A percentile compares a stretch with the other conserved stretches of the same genome.
These are phyloP conservation scores for Rhynchosporium secalis DNA, from an alignment of 2,329 filamentous ascomycete genomes.

Conservation along the genomic window DNA sequence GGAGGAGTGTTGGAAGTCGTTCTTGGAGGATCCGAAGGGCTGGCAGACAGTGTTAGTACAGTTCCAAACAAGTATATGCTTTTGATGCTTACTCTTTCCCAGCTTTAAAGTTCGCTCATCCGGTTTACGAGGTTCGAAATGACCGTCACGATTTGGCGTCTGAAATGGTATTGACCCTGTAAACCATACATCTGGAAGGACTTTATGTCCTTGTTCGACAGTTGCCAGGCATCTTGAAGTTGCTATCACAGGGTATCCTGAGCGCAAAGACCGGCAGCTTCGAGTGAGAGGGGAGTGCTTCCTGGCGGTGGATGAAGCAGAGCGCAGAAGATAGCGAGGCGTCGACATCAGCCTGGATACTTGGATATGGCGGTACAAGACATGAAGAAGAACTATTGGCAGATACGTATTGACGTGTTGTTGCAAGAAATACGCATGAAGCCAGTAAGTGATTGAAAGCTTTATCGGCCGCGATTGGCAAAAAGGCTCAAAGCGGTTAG, in stretches of 20 bases:
- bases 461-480: constrained; percentile 23
- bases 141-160: constrained; percentile 15
- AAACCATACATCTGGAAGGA: constrained; percentile 47
- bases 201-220: constrained; percentile 29
- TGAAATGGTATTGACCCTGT: constrained; percentile 40
- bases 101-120: constrained; percentile 61
- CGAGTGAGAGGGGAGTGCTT: constrained; percentile 22
- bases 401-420: not conserved
- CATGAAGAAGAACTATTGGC: constrained; percentile 8
- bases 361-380: constrained; percentile 5
- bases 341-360: constrained; percentile 38
- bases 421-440: not conserved
- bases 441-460: constrained; percentile 1
- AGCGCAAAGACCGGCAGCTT: constrained; percentile 16
- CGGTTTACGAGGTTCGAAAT: constrained; percentile 41
- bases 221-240: constrained; percentile 32
- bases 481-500: constrained; percentile 11
- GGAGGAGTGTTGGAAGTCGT: constrained; percentile 65
- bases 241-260: constrained; percentile 13
- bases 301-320: constrained; percentile 28
- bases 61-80: not conserved
- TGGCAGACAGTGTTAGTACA: constrained; percentile 39
- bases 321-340: constrained; percentile 30
- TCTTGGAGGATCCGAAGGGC: constrained; percentile 66
- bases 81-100: constrained; percentile 36